These are phyloP conservation scores for Sambucus nigra DNA, from an alignment of 129 eudicot genomes.

Conservation along the genomic window DNA sequence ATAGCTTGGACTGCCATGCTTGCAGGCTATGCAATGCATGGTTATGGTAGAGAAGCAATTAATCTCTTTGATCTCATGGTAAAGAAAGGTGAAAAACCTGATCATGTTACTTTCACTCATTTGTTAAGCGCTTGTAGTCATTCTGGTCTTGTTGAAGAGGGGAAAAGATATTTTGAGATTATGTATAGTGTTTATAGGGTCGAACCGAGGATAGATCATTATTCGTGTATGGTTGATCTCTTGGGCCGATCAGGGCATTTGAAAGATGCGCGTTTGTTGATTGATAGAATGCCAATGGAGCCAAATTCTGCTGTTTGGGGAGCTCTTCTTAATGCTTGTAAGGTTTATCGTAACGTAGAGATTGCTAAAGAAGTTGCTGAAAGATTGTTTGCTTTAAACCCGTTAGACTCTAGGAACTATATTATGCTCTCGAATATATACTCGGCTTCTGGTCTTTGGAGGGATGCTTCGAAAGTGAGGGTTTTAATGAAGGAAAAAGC, in stretches of 20 bases:
- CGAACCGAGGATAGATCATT: conserved; percentile 41
- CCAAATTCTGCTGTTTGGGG: conserved; percentile 55
- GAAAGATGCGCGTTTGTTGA: conserved; percentile 24
- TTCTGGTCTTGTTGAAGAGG: conserved; percentile 45
- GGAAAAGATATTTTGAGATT: conserved; percentile 23
- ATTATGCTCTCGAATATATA: conserved; percentile 41
- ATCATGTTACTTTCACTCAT: conserved; percentile 57
- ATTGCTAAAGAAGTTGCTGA: conserved; percentile 42
- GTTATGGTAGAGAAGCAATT: conserved; percentile 40
- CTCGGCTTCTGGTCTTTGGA: conserved; percentile 43
- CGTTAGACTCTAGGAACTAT: conserved; percentile 38
- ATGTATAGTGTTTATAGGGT: conserved; percentile 29
- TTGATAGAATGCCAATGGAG: conserved; percentile 49
- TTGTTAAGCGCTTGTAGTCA: conserved; percentile 53
- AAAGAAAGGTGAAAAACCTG: conserved; percentile 33
- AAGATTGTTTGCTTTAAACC: conserved; percentile 26
- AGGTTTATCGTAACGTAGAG: conserved; percentile 29
- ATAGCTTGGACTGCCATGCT: conserved; percentile 49
- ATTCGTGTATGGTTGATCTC: conserved; percentile 53
- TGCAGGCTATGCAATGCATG: conserved; percentile 41
- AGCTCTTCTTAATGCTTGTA: conserved; percentile 45
- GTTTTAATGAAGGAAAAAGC: conserved; percentile 28
- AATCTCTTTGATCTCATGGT: conserved; percentile 31
- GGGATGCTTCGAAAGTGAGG: conserved; percentile 32
- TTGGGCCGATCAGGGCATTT: conserved; percentile 36